A percentile compares a stretch with the other conserved stretches of the same genome.
Conservation (phyloP, 1,284 basidiomycete genomes). For the Butyriboletus appendiculatus region DNA sequence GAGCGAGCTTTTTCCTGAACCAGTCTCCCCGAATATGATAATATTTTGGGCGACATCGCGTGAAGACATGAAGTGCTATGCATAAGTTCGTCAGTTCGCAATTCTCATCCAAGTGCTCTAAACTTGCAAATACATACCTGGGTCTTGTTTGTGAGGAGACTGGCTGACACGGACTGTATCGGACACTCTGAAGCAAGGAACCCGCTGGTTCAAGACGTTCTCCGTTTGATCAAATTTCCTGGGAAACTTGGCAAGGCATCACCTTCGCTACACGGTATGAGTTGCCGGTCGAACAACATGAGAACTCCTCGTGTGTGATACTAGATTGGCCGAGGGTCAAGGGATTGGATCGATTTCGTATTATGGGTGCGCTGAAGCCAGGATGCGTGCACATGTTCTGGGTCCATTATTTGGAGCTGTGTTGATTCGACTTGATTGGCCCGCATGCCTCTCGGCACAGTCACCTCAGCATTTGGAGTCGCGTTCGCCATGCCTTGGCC, state of each 20-base stretch:
- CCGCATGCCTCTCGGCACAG: not conserved
- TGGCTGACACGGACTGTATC: not conserved
- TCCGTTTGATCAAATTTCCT: constrained; percentile 1
- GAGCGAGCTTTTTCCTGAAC: constrained; percentile 36
- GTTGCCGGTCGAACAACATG: constrained; percentile 13
- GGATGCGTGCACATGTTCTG: not conserved
- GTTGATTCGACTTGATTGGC: not conserved
- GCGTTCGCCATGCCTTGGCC: constrained; percentile 6
- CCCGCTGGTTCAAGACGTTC: not conserved
- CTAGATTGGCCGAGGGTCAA: constrained; percentile 1
- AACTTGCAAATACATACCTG: constrained; percentile 23
- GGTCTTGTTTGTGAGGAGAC: not conserved
- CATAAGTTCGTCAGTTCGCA: constrained; percentile 5
- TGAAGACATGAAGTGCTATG: constrained; percentile 18
- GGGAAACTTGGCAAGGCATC: not conserved
- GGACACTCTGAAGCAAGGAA: not conserved
- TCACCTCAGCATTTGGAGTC: not conserved
- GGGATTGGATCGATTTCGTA: not conserved
- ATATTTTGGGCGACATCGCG: constrained; percentile 22
- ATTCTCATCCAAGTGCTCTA: not conserved
- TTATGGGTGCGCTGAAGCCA: not conserved
- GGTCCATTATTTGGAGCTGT: not conserved
- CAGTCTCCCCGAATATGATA: constrained; percentile 34
- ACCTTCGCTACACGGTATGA: not conserved
- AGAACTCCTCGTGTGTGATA: constrained; percentile 21